Percentiles rank a stretch among this genome's conserved stretches.
These are phyloP conservation scores for Solanum sitiens DNA, from an alignment of 257 asterid genomes.

Conservation along the genomic window DNA sequence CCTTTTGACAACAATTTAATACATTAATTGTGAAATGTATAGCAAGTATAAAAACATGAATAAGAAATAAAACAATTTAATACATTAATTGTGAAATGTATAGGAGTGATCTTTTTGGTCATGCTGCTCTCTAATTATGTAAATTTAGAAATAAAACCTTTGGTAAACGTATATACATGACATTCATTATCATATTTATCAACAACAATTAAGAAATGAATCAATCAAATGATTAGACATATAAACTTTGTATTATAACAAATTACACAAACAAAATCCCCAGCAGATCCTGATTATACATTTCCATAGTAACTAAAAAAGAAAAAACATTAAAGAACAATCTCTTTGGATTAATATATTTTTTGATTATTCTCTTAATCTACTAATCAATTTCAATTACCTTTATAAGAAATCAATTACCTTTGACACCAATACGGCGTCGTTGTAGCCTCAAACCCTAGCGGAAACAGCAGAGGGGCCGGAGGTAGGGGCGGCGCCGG, in stretches of 20 bases:
- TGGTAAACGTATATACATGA: not conserved
- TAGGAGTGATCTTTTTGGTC: not conserved
- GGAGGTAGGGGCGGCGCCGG: constrained; percentile 22
- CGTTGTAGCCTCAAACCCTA: constrained; percentile 35
- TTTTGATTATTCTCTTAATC: not conserved
- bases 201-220: not conserved
- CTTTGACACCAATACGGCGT: not conserved
- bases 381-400: not conserved
- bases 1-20: too few species aligned
- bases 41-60: not conserved
- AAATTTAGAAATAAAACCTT: not conserved
- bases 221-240: not conserved
- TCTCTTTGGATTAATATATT: not conserved
- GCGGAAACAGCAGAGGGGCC: constrained; percentile 11
- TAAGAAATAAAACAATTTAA: not conserved
- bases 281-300: not conserved
- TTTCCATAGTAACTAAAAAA: not conserved
- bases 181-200: not conserved
- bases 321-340: not conserved
- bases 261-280: not conserved
- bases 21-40: too few species aligned
- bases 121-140: not conserved
- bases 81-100: too few species aligned
- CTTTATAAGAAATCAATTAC: not conserved
- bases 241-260: not conserved